A percentile compares a stretch with the other conserved stretches of the same genome.
These are phyloP conservation scores for Pythium folliculosum DNA, from an alignment of 352 stramenopile species.

Conservation along the genomic window DNA sequence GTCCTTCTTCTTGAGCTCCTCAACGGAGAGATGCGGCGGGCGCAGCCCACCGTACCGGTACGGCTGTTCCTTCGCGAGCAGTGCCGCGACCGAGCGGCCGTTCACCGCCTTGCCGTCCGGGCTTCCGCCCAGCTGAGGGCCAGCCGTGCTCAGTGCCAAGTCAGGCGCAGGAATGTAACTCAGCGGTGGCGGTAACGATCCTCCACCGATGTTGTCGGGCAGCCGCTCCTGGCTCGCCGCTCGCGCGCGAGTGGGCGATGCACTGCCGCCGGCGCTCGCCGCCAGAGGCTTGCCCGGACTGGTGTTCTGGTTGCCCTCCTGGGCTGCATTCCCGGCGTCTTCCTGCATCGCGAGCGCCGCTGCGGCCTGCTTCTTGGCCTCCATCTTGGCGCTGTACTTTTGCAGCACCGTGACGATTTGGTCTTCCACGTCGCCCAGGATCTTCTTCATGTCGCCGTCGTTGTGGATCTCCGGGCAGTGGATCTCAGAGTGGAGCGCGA, in stretches of 20 bases:
- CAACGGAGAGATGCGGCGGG: constrained; percentile 68
- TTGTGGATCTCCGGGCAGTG: constrained; percentile 68
- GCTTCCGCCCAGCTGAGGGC: not conserved
- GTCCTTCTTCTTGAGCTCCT: constrained; percentile 84
- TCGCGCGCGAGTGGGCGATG: not conserved
- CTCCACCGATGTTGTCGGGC: not conserved
- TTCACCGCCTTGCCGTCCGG: constrained; percentile 19
- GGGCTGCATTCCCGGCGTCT: not conserved
- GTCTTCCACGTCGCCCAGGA: constrained; percentile 77
- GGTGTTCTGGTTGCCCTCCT: constrained; percentile 20
- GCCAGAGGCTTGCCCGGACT: constrained; percentile 20
- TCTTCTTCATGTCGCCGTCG: constrained; percentile 70
- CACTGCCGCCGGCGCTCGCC: not conserved
- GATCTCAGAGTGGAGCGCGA: constrained; percentile 70
- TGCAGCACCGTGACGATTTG: constrained; percentile 68
- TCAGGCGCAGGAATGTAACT: constrained; percentile 26
- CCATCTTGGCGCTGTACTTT: constrained; percentile 63
- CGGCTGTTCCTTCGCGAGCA: constrained; percentile 66
- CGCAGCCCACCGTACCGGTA: constrained; percentile 70
- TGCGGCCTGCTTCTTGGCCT: constrained; percentile 42
- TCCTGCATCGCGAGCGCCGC: not conserved
- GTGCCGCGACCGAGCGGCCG: constrained; percentile 31
- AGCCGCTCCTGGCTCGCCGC: not conserved
- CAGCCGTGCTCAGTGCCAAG: not conserved
- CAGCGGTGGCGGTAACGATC: constrained; percentile 19